phyloP scores from a whole-genome alignment of 345 rosid genomes.

The Geranium rotundifolium region DNA sequence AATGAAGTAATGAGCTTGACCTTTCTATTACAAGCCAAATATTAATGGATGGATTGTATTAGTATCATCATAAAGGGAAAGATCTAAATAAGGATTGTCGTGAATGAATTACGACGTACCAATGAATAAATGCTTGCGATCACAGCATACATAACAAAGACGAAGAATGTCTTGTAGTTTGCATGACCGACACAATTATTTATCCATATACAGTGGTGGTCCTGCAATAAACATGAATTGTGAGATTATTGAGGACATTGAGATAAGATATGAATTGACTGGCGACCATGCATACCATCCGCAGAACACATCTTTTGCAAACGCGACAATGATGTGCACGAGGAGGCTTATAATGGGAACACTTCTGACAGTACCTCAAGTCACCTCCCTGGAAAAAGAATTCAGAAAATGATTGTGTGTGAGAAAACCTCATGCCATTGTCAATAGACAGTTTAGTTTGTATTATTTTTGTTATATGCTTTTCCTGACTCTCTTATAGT shows the following conservation, averaged over 20 bases:
- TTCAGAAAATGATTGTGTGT: neutral
- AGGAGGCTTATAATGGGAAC: slow-evolving; percentile 76
- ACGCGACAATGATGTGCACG: slow-evolving; percentile 95
- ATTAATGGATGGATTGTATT: neutral
- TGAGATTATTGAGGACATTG: slow-evolving; percentile 16
- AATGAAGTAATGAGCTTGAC: neutral
- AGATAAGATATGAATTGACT: slow-evolving; percentile 9
- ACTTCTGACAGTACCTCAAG: slow-evolving; percentile 85
- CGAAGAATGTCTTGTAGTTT: slow-evolving; percentile 83
- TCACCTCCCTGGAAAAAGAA: slow-evolving; percentile 72
- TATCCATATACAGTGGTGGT: slow-evolving; percentile 97
- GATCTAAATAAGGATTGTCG: neutral
- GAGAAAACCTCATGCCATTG: neutral
- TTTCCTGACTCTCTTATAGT: too few species aligned
- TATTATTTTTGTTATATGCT: too few species aligned
- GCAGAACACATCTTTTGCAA: slow-evolving; percentile 83
- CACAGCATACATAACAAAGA: slow-evolving; percentile 65
- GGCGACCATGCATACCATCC: slow-evolving; percentile 53
- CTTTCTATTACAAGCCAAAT: neutral
- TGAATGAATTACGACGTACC: slow-evolving; percentile 32
- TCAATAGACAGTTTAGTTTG: neutral
- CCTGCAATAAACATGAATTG: slow-evolving; percentile 53
- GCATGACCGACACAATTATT: slow-evolving; percentile 88
- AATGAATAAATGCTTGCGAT: slow-evolving; percentile 63
- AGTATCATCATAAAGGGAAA: neutral